Conservation (phyloP, 2,329 filamentous ascomycete genomes). For the Fusarium sp. region DNA sequence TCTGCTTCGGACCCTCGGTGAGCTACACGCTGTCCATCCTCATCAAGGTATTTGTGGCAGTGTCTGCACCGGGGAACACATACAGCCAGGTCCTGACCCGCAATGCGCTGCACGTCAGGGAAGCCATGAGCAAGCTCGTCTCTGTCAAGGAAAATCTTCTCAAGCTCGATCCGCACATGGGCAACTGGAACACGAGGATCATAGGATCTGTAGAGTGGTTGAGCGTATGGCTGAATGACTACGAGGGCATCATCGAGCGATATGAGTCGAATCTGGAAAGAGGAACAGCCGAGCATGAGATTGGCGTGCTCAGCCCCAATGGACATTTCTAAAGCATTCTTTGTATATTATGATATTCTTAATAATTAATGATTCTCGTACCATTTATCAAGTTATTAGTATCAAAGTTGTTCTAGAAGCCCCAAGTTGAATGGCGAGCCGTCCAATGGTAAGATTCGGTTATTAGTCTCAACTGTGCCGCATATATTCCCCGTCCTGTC, state of each 20-base stretch:
- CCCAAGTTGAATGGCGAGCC: not conserved
- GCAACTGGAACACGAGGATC: constrained; percentile 37
- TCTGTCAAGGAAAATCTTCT: constrained; percentile 18
- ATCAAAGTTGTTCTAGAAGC: constrained; percentile 19
- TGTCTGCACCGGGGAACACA: constrained; percentile 32
- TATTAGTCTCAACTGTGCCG: not conserved
- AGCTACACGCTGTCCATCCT: constrained; percentile 35
- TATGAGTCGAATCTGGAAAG: constrained; percentile 35
- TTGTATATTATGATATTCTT: not conserved
- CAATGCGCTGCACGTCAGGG: constrained; percentile 10
- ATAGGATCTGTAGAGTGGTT: constrained; percentile 37
- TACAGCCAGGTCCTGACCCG: constrained; percentile 20
- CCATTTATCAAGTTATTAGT: not conserved
- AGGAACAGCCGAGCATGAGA: constrained; percentile 29
- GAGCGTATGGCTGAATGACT: constrained; percentile 28
- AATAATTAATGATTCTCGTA: not conserved
- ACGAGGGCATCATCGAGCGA: constrained; percentile 26
- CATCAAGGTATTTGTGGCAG: constrained; percentile 33
- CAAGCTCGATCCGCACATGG: constrained; percentile 31
- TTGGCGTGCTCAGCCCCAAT: constrained; percentile 32
- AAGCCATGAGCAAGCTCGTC: constrained; percentile 27
- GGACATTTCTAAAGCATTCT: constrained; percentile 23
- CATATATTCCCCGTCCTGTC: not conserved
- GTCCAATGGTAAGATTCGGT: not conserved
- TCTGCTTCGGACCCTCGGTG: constrained; percentile 33